Conservation (phyloP, 1,284 basidiomycete species). For the Tetrapyrgos nigripes region DNA sequence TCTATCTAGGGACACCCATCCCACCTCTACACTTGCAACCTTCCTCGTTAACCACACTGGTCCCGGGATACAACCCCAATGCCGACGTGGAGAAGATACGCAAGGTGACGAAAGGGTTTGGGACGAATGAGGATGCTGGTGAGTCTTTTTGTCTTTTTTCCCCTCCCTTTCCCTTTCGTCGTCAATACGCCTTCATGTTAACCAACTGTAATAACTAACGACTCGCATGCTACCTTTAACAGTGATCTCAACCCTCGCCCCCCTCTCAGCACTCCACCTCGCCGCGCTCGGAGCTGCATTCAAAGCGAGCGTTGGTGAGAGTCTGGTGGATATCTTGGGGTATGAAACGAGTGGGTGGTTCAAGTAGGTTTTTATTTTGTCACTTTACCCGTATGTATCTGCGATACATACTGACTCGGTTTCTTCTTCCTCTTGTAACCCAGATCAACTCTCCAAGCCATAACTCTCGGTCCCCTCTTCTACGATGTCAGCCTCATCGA, state of each 20-base stretch:
- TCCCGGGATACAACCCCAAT: constrained; percentile 39
- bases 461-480: constrained; percentile 43
- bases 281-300: constrained; percentile 43
- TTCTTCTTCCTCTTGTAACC: background rate
- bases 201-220: background rate
- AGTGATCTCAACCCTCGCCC: constrained; percentile 39
- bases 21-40: background rate
- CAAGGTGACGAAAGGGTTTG: constrained; percentile 35
- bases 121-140: constrained; percentile 28
- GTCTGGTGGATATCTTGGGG: constrained; percentile 34
- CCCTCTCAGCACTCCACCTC: constrained; percentile 39
- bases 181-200: background rate
- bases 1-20: constrained; percentile 7
- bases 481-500: constrained; percentile 45
- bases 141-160: constrained; percentile 6
- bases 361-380: constrained; percentile 28
- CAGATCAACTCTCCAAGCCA: constrained; percentile 39
- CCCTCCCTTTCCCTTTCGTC: background rate
- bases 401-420: background rate
- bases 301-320: constrained; percentile 36
- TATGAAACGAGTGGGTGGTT: constrained; percentile 36
- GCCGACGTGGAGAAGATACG: constrained; percentile 33
- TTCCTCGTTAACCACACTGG: too few relatives aligned
- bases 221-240: background rate
- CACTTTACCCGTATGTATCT: background rate